Evolutionary conservation across 768 basidiomycete genomes (phyloP).

Genomic region (Boletus vermiculosoides): DNA sequence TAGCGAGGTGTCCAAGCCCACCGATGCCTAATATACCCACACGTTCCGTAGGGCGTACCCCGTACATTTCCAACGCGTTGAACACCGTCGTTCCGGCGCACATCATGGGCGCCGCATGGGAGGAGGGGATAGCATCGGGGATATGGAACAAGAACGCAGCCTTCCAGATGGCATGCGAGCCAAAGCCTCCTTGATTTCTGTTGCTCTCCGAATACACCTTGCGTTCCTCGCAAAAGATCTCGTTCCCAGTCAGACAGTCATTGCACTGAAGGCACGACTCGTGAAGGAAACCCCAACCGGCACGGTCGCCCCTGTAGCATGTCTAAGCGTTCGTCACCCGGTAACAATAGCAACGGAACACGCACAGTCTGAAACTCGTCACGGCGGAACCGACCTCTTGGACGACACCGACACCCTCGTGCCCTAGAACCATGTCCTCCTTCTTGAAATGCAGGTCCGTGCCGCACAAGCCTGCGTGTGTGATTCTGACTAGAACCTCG

Average conservation of each 20-base stretch:
- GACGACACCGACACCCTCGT: neutral
- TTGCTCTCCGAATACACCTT: slow-evolving; percentile 10
- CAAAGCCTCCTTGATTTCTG: slow-evolving; percentile 19
- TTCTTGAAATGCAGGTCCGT: slow-evolving; percentile 32
- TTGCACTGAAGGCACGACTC: neutral
- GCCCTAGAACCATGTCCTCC: neutral
- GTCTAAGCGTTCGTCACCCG: neutral
- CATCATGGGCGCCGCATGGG: slow-evolving; percentile 28
- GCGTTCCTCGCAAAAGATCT: slow-evolving; percentile 14
- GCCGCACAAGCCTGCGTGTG: slow-evolving; percentile 32
- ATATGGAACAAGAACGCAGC: slow-evolving; percentile 30
- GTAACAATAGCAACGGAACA: neutral
- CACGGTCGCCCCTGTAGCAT: neutral
- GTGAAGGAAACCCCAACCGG: neutral
- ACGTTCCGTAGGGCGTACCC: slow-evolving; percentile 24
- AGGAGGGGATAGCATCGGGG: slow-evolving; percentile 22
- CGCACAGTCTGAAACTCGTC: neutral
- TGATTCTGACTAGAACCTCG: slow-evolving; percentile 20
- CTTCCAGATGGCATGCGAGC: slow-evolving; percentile 29
- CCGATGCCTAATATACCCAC: slow-evolving; percentile 30
- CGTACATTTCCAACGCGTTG: slow-evolving; percentile 20
- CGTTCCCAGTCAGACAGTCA: slow-evolving; percentile 24
- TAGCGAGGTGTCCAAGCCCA: slow-evolving; percentile 28
- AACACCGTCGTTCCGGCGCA: slow-evolving; percentile 30
- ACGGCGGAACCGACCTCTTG: neutral